Evolutionary conservation across 2,329 filamentous ascomycete genomes (phyloP).

Genomic region (Meredithiella fracta): DNA sequence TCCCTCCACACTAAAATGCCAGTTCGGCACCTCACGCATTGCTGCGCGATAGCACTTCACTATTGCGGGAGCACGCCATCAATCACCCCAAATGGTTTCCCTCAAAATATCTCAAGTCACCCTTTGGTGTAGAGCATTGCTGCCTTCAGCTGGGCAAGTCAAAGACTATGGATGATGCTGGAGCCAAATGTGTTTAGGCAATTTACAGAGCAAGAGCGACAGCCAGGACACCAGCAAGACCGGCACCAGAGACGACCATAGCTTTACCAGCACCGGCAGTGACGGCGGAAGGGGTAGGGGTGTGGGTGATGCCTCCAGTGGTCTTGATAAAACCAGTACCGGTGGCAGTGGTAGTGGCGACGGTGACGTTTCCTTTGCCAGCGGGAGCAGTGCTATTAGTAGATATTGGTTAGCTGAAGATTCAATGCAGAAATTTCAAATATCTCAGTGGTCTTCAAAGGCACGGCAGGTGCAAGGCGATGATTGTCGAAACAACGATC

Average conservation of each 20-base stretch:
- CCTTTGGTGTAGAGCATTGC: not conserved
- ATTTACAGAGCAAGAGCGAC: slow-evolving; percentile 46
- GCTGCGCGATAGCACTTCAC: not conserved
- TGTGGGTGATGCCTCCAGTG: slow-evolving; percentile 16
- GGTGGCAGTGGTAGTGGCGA: slow-evolving; percentile 14
- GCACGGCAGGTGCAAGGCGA: not conserved
- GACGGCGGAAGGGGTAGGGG: slow-evolving; percentile 19
- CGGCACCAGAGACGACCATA: slow-evolving; percentile 39
- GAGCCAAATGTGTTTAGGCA: slow-evolving; percentile 16
- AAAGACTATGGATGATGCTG: not conserved
- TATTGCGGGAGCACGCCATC: not conserved
- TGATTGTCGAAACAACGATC: not conserved
- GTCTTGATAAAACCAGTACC: slow-evolving; percentile 18
- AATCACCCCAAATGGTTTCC: not conserved
- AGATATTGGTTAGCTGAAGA: not conserved
- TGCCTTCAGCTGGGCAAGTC: not conserved
- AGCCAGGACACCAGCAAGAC: slow-evolving; percentile 35
- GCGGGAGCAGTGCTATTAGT: slow-evolving; percentile 13
- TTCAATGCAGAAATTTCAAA: not conserved
- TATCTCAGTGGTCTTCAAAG: not conserved
- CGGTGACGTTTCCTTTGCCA: slow-evolving; percentile 16
- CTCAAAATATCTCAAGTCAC: not conserved
- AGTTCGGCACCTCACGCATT: not conserved
- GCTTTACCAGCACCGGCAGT: slow-evolving; percentile 41
- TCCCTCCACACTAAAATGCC: not conserved